Percentiles rank a stretch among this genome's conserved stretches.
phyloP scores from a whole-genome alignment of 768 basidiomycete genomes.

The Russula emetica region DNA sequence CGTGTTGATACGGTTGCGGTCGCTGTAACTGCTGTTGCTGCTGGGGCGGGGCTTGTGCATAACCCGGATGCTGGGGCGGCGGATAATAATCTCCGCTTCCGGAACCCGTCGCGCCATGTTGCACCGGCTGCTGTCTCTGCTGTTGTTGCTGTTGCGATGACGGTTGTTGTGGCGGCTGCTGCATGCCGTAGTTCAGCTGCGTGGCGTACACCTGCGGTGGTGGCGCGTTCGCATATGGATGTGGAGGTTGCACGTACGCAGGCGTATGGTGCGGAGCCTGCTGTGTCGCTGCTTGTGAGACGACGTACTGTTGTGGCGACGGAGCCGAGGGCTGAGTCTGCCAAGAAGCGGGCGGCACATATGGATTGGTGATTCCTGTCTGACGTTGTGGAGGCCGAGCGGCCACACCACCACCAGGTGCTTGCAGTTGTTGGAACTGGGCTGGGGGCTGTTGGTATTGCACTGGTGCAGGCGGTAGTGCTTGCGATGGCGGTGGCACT shows the following conservation, averaged over 20 bases:
- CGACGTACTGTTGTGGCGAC: conserved; percentile 26
- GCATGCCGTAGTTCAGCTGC: conserved; percentile 11
- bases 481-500: conserved; percentile 38
- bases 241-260: conserved; percentile 20
- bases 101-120: conserved; percentile 15
- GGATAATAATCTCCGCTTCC: conserved; percentile 19
- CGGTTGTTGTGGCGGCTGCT: neutral
- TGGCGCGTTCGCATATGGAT: conserved; percentile 23
- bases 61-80: conserved; percentile 21
- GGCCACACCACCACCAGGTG: conserved; percentile 6
- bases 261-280: conserved; percentile 18
- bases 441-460: conserved; percentile 40
- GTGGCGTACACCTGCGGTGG: conserved; percentile 17
- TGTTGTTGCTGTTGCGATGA: conserved; percentile 31
- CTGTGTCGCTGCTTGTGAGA: conserved; percentile 22
- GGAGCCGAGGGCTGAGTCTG: conserved; percentile 7
- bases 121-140: conserved; percentile 11
- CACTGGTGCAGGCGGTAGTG: conserved; percentile 33
- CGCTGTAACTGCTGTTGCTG: conserved; percentile 35
- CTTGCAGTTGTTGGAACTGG: conserved; percentile 33
- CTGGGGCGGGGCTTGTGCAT: conserved; percentile 5
- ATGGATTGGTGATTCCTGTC: conserved; percentile 14
- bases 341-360: conserved; percentile 11
- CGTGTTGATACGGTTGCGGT: conserved; percentile 35
- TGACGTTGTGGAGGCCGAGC: conserved; percentile 16